A percentile compares a stretch with the other conserved stretches of the same genome.
These are phyloP conservation scores for Talaromyces funiculosus DNA, from an alignment of 2,329 filamentous ascomycete species.

Conservation along the genomic window DNA sequence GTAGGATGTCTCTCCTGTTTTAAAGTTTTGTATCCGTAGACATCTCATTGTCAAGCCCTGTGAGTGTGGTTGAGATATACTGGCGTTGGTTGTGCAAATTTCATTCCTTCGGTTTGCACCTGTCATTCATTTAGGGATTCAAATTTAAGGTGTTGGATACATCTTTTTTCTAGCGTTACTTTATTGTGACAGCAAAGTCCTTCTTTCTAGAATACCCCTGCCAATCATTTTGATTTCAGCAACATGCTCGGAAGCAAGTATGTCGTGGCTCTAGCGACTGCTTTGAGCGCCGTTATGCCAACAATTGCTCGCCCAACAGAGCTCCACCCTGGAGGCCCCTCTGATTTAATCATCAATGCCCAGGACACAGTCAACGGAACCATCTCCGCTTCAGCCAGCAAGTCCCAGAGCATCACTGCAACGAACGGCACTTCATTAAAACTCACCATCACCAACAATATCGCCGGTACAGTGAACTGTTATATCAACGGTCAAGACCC, in stretches of 20 bases:
- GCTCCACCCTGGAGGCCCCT: slow-evolving; percentile 8
- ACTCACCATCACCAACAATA: slow-evolving; percentile 41
- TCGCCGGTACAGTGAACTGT: slow-evolving; percentile 21
- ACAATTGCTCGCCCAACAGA: slow-evolving; percentile 8
- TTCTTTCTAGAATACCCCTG: background rate
- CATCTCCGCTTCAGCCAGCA: background rate
- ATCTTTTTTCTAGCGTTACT: background rate
- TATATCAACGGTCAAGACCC: slow-evolving; percentile 46
- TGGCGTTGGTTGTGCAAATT: background rate
- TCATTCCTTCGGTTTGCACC: background rate
- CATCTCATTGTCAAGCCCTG: background rate
- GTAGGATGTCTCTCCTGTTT: background rate
- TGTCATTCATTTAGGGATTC: background rate
- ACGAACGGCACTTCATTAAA: background rate
- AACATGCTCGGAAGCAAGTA: slow-evolving; percentile 9
- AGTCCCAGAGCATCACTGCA: background rate
- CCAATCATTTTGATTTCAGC: background rate
- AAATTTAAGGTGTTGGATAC: slow-evolving; percentile 10
- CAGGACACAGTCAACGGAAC: slow-evolving; percentile 11
- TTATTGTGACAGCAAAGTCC: background rate
- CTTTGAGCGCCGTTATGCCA: background rate
- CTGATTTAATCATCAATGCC: slow-evolving; percentile 4
- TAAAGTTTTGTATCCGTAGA: background rate
- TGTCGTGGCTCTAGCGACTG: slow-evolving; percentile 2
- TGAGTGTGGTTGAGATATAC: background rate